These are phyloP conservation scores for Ramaria sp. DNA, from an alignment of 768 basidiomycete species.

Conservation along the genomic window DNA sequence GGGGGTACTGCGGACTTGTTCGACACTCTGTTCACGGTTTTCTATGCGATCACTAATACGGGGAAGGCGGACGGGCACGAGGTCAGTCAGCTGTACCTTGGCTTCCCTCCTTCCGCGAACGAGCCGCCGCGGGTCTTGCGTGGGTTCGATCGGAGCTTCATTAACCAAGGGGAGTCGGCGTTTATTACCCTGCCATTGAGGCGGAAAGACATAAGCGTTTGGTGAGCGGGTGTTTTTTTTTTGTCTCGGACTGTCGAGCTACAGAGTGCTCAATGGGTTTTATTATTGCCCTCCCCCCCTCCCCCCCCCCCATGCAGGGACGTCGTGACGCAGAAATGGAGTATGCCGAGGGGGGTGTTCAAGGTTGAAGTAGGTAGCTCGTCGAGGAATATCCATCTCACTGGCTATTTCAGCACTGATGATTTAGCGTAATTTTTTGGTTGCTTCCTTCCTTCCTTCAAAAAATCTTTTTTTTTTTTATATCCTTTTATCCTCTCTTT, in stretches of 20 bases:
- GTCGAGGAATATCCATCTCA: conserved; percentile 12
- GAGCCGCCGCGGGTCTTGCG: conserved; percentile 65
- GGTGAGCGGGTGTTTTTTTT: background rate
- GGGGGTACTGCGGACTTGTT: conserved; percentile 40
- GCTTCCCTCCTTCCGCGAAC: conserved; percentile 47
- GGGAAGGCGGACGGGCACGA: conserved; percentile 56
- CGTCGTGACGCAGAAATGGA: conserved; percentile 61
- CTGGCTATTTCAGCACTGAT: no score
- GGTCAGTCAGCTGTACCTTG: conserved; percentile 62
- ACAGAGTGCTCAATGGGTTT: background rate
- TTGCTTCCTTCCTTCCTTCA: background rate
- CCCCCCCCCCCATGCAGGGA: no score
- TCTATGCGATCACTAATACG: conserved; percentile 56
- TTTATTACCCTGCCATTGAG: conserved; percentile 40
- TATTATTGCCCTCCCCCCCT: no score
- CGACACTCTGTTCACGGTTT: conserved; percentile 47
- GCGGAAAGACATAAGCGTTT: conserved; percentile 4
- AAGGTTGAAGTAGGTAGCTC: conserved; percentile 43
- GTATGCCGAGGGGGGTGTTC: conserved; percentile 51
- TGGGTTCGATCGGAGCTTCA: conserved; percentile 53
- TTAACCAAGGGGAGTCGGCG: conserved; percentile 35
- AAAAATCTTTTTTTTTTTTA: background rate
- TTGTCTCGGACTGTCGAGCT: background rate
- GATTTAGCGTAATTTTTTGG: no score
- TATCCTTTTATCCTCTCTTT: background rate